Base-by-base conservation (phyloP, 768 basidiomycete species). In the Tulasnella sp. region DNA sequence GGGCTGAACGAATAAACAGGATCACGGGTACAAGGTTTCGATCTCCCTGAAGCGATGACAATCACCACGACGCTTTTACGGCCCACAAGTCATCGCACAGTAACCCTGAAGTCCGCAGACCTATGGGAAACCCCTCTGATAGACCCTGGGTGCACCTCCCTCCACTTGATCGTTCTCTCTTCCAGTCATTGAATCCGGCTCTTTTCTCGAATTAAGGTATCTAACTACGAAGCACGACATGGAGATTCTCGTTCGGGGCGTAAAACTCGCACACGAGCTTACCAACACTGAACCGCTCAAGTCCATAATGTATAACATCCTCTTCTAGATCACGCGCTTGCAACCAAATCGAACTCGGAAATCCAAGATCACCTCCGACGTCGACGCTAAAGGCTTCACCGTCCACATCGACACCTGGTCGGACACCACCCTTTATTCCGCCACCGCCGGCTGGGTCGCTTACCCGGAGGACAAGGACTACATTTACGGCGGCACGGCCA, bases 271-370 rank as follows among this genome's bases (percentile, higher is more conserved):
- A 1, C n/a, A 74, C 44, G 44, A 52, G 14, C 62, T 74, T 44
- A 72, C 68, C 27, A 71, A 72, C 39, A 71, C 79, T 18, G 18
- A 74, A 7, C 76, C 79, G 31, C 39, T 77, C 16, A 84, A 84
- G 0, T 80, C 84, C 38, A 68, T 87, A 18, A 81, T 88, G 75
- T 46, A 83, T 86, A 83, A 0, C 79, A 85, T 79, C 89, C 89
- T 0, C 74, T 88, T 31, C 83, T 88, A 7, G 87, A 88, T 78
- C 87, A 88, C 82, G 80, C 83, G 72, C 74, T 89, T 42, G 84
- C 83, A 34, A 48, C 42, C 21, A 72, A 75, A 48, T 77, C 85
- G 56, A 83, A 80, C 56, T 87, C 87, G 75, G 80, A 84, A 18
- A 86, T 90, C 4, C 85, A 82, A 3, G 82, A 85, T 34, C n/a